These are phyloP conservation scores for Boletus reticulatus DNA, from an alignment of 768 basidiomycete species.

Conservation along the genomic window DNA sequence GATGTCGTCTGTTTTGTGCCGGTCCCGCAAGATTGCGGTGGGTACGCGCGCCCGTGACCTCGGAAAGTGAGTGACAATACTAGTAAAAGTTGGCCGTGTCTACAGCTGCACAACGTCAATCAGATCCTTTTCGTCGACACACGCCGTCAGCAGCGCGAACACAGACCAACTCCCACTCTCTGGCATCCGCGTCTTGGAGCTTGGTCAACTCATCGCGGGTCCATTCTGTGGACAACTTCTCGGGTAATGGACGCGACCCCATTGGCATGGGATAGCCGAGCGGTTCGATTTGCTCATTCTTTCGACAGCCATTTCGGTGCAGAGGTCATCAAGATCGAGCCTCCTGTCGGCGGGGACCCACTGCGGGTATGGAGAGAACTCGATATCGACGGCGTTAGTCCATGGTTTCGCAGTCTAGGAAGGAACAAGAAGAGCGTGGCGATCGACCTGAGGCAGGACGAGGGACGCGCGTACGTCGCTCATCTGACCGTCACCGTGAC, in stretches of 20 bases:
- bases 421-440: conserved; percentile 75
- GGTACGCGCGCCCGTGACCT: neutral
- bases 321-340: conserved; percentile 71
- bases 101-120: neutral
- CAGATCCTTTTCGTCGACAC: conserved; percentile 17
- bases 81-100: neutral
- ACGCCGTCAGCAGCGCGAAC: neutral
- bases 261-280: neutral
- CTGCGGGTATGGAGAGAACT: conserved; percentile 70
- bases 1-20: neutral
- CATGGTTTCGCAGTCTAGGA: conserved; percentile 71
- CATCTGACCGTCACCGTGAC: neutral
- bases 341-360: conserved; percentile 61
- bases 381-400: conserved; percentile 67
- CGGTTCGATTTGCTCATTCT: neutral
- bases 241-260: conserved; percentile 40
- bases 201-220: conserved; percentile 71
- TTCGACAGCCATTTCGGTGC: conserved; percentile 64
- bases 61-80: conserved; percentile 5
- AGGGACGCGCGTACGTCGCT: conserved; percentile 49
- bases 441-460: conserved; percentile 57
- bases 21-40: neutral
- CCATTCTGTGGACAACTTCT: conserved; percentile 73
- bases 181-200: conserved; percentile 63
- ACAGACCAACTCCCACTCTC: conserved; percentile 50